Base-by-base conservation (phyloP, 345 rosid species). In the Brassica nigra region DNA sequence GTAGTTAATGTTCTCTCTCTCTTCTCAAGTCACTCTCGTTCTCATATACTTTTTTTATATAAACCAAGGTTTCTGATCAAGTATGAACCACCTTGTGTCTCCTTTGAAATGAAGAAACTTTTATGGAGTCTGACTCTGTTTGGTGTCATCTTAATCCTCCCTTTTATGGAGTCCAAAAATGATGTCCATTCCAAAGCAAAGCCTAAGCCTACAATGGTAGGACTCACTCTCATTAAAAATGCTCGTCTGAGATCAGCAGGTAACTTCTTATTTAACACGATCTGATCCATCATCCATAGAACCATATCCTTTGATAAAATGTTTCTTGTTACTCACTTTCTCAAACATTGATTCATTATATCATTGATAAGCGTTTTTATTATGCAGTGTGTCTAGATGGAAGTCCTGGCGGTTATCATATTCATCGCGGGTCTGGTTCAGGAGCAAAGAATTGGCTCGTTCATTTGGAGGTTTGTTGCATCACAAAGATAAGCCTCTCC, bases 401-500 rank as follows among this genome's bases (percentile, higher is more conserved):
- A 81, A 85, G 88, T 52, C 77, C 89, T 61, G 92, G 90, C 0
- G 97, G 88, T 23, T 92, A 90, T 74, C 97, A 92, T 76, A 75
- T 89, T 14, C 90, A 92, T 68, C 86, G 84, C 4, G 95, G 97
- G 64, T 87, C 66, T 36, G 95, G 95, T 33, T 87, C 92, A 0
- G 93, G 95, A 29, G 87, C 86, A n/a, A 83, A 86, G 63, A 92
- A 86, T 68, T 92, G 93, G 97, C 90, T 92, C 8, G 80, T 92
- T 81, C 90, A 88, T 37, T 74, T 92, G 52, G 97, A 92, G 97
- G 95, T 86, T 76, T 62, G 75, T 71, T 65, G 30, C 30, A 20
- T 6, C 67, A n/a, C 15, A 10, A 37, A 63, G 2, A 29, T 30
- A 62, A 3, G 12, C 31, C 3, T 68, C 8, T 42, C 16, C 2